A percentile compares a stretch with the other conserved stretches of the same genome.
These are phyloP conservation scores for Hymenoscyphus linearis DNA, from an alignment of 2,329 filamentous ascomycete species.

Conservation along the genomic window DNA sequence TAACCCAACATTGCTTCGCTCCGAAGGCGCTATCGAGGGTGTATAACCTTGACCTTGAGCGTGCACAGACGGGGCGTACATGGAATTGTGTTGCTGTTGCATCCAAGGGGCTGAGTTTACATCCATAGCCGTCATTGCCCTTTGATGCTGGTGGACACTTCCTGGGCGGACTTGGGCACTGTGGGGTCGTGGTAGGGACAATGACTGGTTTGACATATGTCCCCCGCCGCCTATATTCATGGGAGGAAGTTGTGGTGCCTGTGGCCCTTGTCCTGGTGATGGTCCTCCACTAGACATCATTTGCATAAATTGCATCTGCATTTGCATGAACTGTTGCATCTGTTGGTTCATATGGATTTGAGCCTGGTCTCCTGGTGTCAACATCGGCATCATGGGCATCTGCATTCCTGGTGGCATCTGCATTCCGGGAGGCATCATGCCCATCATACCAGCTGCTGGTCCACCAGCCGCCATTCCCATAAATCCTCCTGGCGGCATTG, in stretches of 20 bases:
- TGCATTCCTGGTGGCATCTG: conserved; percentile 30
- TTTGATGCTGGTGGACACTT: conserved; percentile 29
- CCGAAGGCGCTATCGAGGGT: conserved; percentile 88
- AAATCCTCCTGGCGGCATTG: conserved; percentile 23
- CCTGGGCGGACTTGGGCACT: conserved; percentile 21
- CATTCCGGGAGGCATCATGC: conserved; percentile 22
- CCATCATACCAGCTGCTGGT: conserved; percentile 29
- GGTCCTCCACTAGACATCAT: conserved; percentile 53
- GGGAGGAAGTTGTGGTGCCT: conserved; percentile 14
- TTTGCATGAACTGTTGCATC: conserved; percentile 84
- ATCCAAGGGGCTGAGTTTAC: conserved; percentile 57
- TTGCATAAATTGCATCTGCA: conserved; percentile 94
- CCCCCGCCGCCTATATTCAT: conserved; percentile 10
- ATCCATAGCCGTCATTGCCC: conserved; percentile 82
- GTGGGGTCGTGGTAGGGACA: conserved; percentile 21
- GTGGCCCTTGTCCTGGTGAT: background rate
- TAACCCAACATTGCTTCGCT: conserved; percentile 88
- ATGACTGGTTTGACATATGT: conserved; percentile 20
- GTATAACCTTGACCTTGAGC: conserved; percentile 60
- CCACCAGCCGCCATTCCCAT: conserved; percentile 29
- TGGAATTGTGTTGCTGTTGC: conserved; percentile 36
- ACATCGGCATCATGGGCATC: conserved; percentile 31
- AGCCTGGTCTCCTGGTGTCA: conserved; percentile 60
- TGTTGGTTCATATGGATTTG: conserved; percentile 78
- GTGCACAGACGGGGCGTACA: conserved; percentile 46